Evolutionary conservation across 176 grass and related monocot genomes (phyloP).

Genomic region (Neostapfia colusana): DNA sequence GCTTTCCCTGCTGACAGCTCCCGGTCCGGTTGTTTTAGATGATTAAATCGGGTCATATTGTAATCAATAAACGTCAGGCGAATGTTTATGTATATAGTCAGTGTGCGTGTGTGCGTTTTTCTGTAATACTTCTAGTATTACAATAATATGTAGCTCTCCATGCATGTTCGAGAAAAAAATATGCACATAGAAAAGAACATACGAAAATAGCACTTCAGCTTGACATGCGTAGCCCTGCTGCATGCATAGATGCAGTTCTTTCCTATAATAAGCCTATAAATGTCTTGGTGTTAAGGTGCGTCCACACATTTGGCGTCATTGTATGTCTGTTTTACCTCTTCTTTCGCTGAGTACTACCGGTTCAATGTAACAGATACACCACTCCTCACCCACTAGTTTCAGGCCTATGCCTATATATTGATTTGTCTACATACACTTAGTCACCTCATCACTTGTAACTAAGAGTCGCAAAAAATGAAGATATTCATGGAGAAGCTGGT

Average conservation of each 20-base stretch:
- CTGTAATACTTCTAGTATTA: too few relatives aligned
- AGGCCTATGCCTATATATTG: constrained; percentile 12
- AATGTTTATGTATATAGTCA: too few relatives aligned
- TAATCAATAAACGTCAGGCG: too few relatives aligned
- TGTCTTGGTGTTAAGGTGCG: constrained; percentile 13
- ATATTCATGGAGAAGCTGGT: constrained; percentile 25
- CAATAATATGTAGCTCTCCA: neutral
- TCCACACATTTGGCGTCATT: constrained; percentile 24
- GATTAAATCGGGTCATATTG: too few relatives aligned
- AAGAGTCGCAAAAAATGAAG: constrained; percentile 23
- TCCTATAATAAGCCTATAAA: constrained; percentile 24
- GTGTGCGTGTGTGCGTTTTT: too few relatives aligned
- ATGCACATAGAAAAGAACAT: too few relatives aligned
- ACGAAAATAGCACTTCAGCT: neutral
- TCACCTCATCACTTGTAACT: neutral
- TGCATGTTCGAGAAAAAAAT: too few relatives aligned
- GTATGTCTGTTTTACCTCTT: constrained; percentile 32
- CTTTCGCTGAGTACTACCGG: constrained; percentile 25
- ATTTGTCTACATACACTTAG: neutral
- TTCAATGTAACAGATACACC: constrained; percentile 28
- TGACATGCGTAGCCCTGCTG: neutral
- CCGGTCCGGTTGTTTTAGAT: too few relatives aligned
- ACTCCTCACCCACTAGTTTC: neutral
- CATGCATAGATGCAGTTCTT: neutral
- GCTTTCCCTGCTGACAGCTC: too few relatives aligned